A percentile compares a stretch with the other conserved stretches of the same genome.
These are phyloP conservation scores for Dactylellina haptotyla DNA, from an alignment of 2,329 filamentous ascomycete genomes.

Conservation along the genomic window DNA sequence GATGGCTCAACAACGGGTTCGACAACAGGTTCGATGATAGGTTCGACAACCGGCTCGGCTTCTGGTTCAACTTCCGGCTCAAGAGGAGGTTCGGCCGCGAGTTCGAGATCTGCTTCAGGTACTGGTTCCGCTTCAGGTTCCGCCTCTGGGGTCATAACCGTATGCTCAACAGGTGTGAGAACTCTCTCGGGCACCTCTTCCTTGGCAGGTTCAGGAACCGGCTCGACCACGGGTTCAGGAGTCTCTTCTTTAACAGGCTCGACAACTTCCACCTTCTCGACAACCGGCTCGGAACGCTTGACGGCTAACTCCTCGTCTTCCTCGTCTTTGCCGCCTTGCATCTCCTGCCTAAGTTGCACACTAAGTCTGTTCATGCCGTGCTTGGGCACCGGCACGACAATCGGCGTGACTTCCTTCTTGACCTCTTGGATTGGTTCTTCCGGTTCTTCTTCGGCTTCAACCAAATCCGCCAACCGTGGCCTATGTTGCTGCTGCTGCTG, in stretches of 20 bases:
- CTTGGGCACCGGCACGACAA: slow-evolving; percentile 58
- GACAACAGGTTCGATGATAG: slow-evolving; percentile 23
- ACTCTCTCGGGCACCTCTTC: slow-evolving; percentile 19
- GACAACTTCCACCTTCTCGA: slow-evolving; percentile 28
- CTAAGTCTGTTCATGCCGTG: slow-evolving; percentile 58
- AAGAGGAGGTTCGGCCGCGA: neutral
- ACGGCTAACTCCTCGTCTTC: slow-evolving; percentile 51
- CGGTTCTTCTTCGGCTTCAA: slow-evolving; percentile 45
- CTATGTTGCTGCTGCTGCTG: slow-evolving; percentile 30
- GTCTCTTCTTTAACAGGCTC: slow-evolving; percentile 5
- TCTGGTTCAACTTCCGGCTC: slow-evolving; percentile 11
- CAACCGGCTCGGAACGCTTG: slow-evolving; percentile 35
- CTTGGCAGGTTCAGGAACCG: neutral
- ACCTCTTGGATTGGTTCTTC: slow-evolving; percentile 5
- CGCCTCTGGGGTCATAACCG: slow-evolving; percentile 28
- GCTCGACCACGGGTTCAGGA: neutral
- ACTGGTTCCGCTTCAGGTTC: slow-evolving; percentile 10
- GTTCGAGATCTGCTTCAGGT: slow-evolving; percentile 11
- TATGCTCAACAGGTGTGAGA: slow-evolving; percentile 28
- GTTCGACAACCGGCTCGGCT: too few relatives aligned
- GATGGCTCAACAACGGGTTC: slow-evolving; percentile 13
- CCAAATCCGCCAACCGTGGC: slow-evolving; percentile 36
- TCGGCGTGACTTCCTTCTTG: slow-evolving; percentile 36
- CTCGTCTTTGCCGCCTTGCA: slow-evolving; percentile 57
- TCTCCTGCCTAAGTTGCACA: slow-evolving; percentile 57